These are phyloP conservation scores for Coriaria nepalensis DNA, from an alignment of 306 rosid genomes.

Conservation along the genomic window DNA sequence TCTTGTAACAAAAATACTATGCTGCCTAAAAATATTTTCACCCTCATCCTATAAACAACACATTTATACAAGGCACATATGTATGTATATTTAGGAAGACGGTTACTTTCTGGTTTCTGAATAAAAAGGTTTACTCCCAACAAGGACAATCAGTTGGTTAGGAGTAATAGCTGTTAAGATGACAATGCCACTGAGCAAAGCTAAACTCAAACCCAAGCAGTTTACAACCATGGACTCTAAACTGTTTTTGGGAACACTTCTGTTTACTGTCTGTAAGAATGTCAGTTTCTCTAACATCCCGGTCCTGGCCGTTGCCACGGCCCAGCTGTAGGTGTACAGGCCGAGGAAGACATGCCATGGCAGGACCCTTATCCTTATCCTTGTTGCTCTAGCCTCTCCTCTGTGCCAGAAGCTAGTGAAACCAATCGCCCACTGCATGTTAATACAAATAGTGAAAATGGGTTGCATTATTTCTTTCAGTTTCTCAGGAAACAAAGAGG, in stretches of 20 bases:
- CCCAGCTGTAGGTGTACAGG: slow-evolving; percentile 61
- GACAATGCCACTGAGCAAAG: slow-evolving; percentile 49
- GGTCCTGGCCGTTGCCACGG: slow-evolving; percentile 82
- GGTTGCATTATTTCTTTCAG: neutral
- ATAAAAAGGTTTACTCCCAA: slow-evolving; percentile 29
- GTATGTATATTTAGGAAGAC: no score
- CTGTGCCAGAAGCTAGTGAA: slow-evolving; percentile 86
- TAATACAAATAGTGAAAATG: neutral
- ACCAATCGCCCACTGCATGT: slow-evolving; percentile 71
- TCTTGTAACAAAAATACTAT: no score
- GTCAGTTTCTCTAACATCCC: slow-evolving; percentile 78
- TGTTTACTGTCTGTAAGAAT: slow-evolving; percentile 49
- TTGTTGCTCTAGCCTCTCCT: slow-evolving; percentile 44
- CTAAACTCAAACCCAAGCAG: slow-evolving; percentile 51
- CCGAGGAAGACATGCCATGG: slow-evolving; percentile 89
- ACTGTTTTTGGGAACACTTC: slow-evolving; percentile 36
- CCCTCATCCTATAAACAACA: no score
- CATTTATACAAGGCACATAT: no score
- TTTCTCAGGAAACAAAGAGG: neutral
- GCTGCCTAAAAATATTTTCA: no score
- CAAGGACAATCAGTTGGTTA: slow-evolving; percentile 20
- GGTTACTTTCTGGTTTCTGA: slow-evolving; percentile 22
- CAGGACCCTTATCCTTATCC: slow-evolving; percentile 44
- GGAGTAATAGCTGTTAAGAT: slow-evolving; percentile 67
- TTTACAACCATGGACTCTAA: slow-evolving; percentile 62